Base-by-base conservation (phyloP, 2,329 filamentous ascomycete genomes). In the Fusarium sublunatum region DNA sequence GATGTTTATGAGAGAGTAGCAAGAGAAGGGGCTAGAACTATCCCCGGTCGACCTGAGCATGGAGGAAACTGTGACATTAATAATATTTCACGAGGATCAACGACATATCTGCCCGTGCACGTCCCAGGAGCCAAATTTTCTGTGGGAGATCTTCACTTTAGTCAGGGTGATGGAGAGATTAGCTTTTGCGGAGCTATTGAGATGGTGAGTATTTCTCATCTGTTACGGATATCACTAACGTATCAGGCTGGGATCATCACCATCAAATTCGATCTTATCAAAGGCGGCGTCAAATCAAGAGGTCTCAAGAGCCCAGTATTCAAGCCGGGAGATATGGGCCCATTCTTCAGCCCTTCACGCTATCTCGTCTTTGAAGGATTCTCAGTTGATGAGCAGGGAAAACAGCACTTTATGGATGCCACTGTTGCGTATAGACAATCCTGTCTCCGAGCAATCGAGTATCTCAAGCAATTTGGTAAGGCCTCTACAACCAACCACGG, bases 41-140 rank as follows among this genome's bases (percentile, higher is more conserved):
- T 97, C 43, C 93, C 93, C 0, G 89, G 93, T 3, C 82, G 92
- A 0, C 92, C 92, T 0, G 92, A 96, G 70, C 91, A 96, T 68
- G 93, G 93, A 12, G 93, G 93, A 0, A 96, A 96, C 71, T 95
- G 92, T 73, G 92, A 97, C 67, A 95, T 96, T 76, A 96, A 96
- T 79, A 95, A 95, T 70, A 81, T 96, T 28, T 90, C 86, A 2
- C 82, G 91, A 7, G 92, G 91, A 2, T 89, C 84, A 55, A 94
- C 93, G 72, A 91, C 96, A 0, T 97, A 93, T 73, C 83, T 97
- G 1, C 93, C 93, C 0, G 90, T 97, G 0, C 93, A 96, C 70
- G 91, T 97, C 5, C 78, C 83, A 0, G 93, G 93, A 0, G 93
- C 93, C 40, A 96, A 96, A 73, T 97, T 97, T 77, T 91, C 86